Evolutionary conservation across 768 basidiomycete genomes (phyloP).

Genomic region (Mycena polygramma): DNA sequence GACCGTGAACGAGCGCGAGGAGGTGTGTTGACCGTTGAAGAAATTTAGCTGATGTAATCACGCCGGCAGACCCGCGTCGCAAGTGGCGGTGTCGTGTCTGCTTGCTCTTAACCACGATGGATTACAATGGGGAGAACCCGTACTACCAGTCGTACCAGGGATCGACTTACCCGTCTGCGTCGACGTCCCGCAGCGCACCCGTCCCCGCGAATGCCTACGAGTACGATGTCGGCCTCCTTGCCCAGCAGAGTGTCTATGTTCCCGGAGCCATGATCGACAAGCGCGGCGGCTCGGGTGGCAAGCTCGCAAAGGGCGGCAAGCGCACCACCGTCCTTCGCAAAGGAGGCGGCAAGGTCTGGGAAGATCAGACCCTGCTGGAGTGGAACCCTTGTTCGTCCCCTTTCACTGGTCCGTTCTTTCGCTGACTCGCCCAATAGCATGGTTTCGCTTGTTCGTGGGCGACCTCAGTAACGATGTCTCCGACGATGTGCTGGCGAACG

Average conservation of each 20-base stretch:
- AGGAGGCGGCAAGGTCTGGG: constrained; percentile 97
- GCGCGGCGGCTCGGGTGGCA: constrained; percentile 86
- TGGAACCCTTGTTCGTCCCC: constrained; percentile 92
- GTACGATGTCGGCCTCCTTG: constrained; percentile 91
- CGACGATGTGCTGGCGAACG: constrained; percentile 92
- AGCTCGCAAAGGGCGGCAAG: constrained; percentile 91
- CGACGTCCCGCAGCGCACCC: constrained; percentile 67
- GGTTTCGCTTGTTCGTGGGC: constrained; percentile 98
- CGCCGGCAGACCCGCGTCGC: too few relatives aligned
- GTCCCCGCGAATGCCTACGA: constrained; percentile 93
- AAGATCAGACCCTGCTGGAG: constrained; percentile 95
- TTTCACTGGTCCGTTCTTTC: not conserved
- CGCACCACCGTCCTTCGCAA: constrained; percentile 94
- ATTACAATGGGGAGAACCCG: constrained; percentile 64
- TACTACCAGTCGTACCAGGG: constrained; percentile 87
- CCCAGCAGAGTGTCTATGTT: constrained; percentile 93
- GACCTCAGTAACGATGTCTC: constrained; percentile 99
- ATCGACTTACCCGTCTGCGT: constrained; percentile 75
- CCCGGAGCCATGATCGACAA: constrained; percentile 93
- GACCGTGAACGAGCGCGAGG: constrained; percentile 29
- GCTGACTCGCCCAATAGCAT: constrained; percentile 64
- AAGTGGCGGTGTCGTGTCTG: too few relatives aligned
- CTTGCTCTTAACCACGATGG: not conserved
- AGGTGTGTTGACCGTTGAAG: too few relatives aligned
- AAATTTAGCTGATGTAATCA: too few relatives aligned